Base-by-base conservation (phyloP, 1,284 basidiomycete genomes). In the Rhizoctonia solani region DNA sequence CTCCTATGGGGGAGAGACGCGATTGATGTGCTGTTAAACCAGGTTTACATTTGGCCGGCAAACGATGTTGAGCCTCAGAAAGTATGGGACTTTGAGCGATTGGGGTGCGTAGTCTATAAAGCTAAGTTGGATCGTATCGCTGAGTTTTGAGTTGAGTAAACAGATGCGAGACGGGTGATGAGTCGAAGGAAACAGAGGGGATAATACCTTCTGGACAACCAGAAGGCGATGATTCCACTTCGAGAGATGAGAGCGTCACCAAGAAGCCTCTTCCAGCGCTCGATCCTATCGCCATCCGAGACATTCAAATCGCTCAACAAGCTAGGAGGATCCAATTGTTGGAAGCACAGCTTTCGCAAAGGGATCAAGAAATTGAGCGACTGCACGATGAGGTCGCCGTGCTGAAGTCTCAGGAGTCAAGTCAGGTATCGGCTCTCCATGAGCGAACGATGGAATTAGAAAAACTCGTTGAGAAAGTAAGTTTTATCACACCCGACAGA, bases 1-100 rank as follows among this genome's bases (percentile, higher is more conserved):
- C 23, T 9, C 8, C 37, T 39, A 16, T 8, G 9, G 16, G 8
- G 37, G 8, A 8, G 9, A 39, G 16, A 16, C 16, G 8, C 16
- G 8, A 8, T 39, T 16, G 16, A 39, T 16, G 37, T 39, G 16
- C 37, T 39, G 8, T 39, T 39, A 16, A 16, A 39, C 8, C 29
- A 61, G 58, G 32, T 61, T 23, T 46, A 61, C 21, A n/a, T 50
- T 2, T 47, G 46, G 16, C 29, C 23, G 19, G 3, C 37, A 16
- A 27, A 27, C 6, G 19, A 29, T 19, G 14, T 11, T 30, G 34
- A 13, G 32, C 13, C 19, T 4, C 47, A 63, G 21, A 32, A 49
- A 29, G 41, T 47, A 13, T 63, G 59, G 59, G 30, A 23, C 14
- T 42, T 63, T 32, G 59, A 63, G n/a, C 19, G 21, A 1, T 19